Evolutionary conservation across 805 yeast genomes (phyloP), one percentile per base, ranked within the genome.

Genomic region (Brettanomyces bruxellensis): DNA sequence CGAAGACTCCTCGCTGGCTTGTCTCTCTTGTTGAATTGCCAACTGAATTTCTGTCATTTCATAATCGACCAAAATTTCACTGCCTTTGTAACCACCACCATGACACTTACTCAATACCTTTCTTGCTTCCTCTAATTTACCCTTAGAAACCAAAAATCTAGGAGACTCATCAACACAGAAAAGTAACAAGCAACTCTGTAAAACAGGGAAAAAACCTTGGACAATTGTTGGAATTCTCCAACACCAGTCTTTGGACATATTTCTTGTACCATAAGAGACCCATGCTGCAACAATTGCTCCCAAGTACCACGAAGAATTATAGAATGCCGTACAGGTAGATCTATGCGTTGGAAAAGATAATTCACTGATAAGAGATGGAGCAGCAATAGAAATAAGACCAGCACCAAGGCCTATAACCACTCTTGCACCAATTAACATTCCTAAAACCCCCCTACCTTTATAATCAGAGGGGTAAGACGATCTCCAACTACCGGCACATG

Each of bases 221-320:
- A 76, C 49, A 47, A 67, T 69, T 5, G 77, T 65, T 25, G 83
- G 82, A 47, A 76, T 64, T 60, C 77, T 70, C 82, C 82, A 77
- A 35, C 69, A 58, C 67, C 70, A 68, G 37, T 62, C 60, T 23
- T 78, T 75, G 12, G 47, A 34, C 25, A 67, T 51, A 30, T 58
- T 52, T 48, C 66, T 60, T 12, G 72, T 62, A 43, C 51, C 60
- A 54, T 59, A 60, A 4, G 59, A 50, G 32, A 68, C 68, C 67
- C 72, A 67, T 22, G 75, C 66, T 8, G 75, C 72, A 42, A 72
- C 55, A 39, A 69, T 49, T 6, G 76, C 71, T 14, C 76, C 77
- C 39, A 69, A 52, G 48, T 69, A 64, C 72, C 71, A 69, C 43
- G 64, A 70, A 22, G 52, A 40, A 57, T 73, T 75, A 60, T 67